Conservation (phyloP, 169 alveolate genomes). For the Neospora caninum region DNA sequence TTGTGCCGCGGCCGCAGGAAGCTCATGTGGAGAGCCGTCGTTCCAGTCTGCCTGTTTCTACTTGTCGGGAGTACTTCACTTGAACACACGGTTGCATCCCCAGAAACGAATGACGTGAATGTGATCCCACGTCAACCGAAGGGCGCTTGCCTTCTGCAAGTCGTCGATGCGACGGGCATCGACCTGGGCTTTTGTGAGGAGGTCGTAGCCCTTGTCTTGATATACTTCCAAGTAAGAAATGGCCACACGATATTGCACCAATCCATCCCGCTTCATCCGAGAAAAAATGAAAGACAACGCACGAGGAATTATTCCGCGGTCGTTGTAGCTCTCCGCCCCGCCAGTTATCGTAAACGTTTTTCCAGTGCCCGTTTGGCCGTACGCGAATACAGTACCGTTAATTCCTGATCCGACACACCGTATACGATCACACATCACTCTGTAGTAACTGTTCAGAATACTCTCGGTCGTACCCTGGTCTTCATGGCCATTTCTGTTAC, state of each 20-base stretch:
- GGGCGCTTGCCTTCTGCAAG: conserved; percentile 35
- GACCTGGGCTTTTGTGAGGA: conserved; percentile 74
- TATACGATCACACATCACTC: background rate
- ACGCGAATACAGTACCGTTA: conserved; percentile 90
- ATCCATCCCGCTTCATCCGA: conserved; percentile 79
- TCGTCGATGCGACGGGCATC: conserved; percentile 40
- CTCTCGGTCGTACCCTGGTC: background rate
- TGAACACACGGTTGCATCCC: too few relatives aligned
- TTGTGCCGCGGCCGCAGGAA: background rate
- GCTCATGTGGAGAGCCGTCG: background rate
- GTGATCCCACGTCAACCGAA: background rate
- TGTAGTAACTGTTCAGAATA: background rate
- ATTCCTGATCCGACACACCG: conserved; percentile 71
- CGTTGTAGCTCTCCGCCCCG: conserved; percentile 84
- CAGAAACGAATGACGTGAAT: too few relatives aligned
- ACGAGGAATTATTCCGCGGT: conserved; percentile 92
- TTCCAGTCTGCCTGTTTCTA: background rate
- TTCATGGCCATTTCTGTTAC: background rate
- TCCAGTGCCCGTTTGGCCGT: conserved; percentile 91
- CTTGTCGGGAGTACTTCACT: background rate
- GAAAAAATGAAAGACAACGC: conserved; percentile 86
- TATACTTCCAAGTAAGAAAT: conserved; percentile 92
- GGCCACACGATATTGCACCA: conserved; percentile 79
- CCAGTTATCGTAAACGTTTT: conserved; percentile 91
- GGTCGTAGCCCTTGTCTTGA: conserved; percentile 91